Conservation (phyloP, 805 yeast species). For the Peterozyma xylosa region DNA sequence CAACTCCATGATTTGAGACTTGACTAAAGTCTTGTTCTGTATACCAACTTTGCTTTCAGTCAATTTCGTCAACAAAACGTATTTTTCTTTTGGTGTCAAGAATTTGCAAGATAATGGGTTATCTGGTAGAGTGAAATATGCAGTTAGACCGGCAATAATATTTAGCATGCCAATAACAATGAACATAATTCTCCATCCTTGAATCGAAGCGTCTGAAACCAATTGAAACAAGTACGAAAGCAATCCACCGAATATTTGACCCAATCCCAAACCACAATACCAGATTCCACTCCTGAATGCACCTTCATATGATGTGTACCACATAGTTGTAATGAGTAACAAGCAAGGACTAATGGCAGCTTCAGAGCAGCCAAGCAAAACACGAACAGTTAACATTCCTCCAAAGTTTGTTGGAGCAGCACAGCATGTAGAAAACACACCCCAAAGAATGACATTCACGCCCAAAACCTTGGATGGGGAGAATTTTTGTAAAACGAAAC, state of each 20-base stretch:
- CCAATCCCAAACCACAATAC: constrained; percentile 30
- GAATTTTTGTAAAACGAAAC: constrained; percentile 37
- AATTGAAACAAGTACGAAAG: constrained; percentile 48
- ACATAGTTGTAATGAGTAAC: constrained; percentile 25
- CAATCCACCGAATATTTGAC: constrained; percentile 36
- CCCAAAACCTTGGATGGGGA: constrained; percentile 44
- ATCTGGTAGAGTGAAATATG: constrained; percentile 40
- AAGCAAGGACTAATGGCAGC: constrained; percentile 24
- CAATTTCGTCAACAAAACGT: constrained; percentile 33
- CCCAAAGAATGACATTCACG: constrained; percentile 47
- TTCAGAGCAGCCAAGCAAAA: constrained; percentile 10
- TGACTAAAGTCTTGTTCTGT: constrained; percentile 37
- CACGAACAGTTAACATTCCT: not conserved
- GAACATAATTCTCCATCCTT: constrained; percentile 58
- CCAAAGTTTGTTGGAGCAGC: constrained; percentile 28
- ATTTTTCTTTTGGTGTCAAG: constrained; percentile 30
- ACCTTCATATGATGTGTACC: constrained; percentile 21
- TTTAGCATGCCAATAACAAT: constrained; percentile 49
- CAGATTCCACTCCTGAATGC: constrained; percentile 23
- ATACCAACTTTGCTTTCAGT: constrained; percentile 44
- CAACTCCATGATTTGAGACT: constrained; percentile 37
- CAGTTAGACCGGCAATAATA: constrained; percentile 36
- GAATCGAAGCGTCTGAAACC: constrained; percentile 26
- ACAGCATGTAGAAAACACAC: constrained; percentile 37
- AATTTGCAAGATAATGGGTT: constrained; percentile 33